Evolutionary conservation across 2,329 filamentous ascomycete species (phyloP).

Genomic region (Madurella fahalii): DNA sequence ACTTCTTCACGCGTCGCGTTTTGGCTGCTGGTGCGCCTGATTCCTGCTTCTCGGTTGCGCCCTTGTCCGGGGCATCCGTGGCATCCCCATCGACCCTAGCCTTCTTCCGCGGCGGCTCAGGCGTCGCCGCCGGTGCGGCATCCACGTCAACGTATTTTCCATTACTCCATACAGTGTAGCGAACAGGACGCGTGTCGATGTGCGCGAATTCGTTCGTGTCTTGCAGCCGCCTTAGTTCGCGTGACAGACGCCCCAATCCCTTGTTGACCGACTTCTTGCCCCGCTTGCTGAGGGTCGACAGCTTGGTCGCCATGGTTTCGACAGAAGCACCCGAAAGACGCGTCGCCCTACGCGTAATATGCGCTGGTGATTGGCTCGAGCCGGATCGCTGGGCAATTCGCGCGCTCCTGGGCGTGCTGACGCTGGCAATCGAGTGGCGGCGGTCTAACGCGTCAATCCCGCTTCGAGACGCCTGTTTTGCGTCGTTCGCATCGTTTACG

Average conservation of each 20-base stretch:
- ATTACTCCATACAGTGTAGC: constrained; percentile 61
- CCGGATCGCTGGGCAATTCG: constrained; percentile 34
- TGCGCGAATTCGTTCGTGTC: constrained; percentile 60
- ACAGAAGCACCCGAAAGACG: constrained; percentile 42
- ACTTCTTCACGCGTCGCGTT: constrained; percentile 61
- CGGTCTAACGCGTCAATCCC: constrained; percentile 46
- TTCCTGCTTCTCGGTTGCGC: constrained; percentile 30
- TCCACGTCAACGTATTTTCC: constrained; percentile 53
- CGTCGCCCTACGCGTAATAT: constrained; percentile 40
- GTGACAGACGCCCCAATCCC: constrained; percentile 43
- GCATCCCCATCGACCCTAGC: constrained; percentile 23
- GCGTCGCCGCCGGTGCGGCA: constrained; percentile 36
- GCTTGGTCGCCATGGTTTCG: constrained; percentile 44
- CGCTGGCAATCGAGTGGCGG: constrained; percentile 40
- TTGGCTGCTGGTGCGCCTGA: constrained; percentile 26
- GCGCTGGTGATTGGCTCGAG: constrained; percentile 22
- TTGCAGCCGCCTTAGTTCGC: constrained; percentile 57
- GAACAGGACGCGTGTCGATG: constrained; percentile 54
- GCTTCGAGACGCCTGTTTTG: constrained; percentile 31
- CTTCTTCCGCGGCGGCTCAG: constrained; percentile 36
- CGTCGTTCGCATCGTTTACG: constrained; percentile 18
- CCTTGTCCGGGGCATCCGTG: constrained; percentile 19
- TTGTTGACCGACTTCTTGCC: constrained; percentile 52
- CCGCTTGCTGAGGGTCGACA: constrained; percentile 57
- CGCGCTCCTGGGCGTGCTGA: constrained; percentile 32